Evolutionary conservation across 805 yeast genomes (phyloP).

Genomic region (Grigorovia yakushimaensis): DNA sequence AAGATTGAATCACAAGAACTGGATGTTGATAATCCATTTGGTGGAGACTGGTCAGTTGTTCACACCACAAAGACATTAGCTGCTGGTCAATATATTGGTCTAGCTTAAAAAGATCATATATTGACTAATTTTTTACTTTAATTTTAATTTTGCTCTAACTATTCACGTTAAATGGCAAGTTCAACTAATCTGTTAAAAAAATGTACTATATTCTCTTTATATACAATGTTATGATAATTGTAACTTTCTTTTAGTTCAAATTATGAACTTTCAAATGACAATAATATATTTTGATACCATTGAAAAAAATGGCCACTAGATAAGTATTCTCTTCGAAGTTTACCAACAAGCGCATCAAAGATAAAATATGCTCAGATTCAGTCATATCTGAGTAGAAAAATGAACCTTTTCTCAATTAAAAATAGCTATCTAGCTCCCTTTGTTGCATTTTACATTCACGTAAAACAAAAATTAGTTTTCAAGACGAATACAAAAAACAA

Average conservation of each 20-base stretch:
- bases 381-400: too few relatives aligned
- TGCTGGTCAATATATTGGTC: conserved; percentile 32
- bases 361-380: too few relatives aligned
- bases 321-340: background rate
- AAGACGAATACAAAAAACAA: too few relatives aligned
- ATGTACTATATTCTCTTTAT: background rate
- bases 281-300: too few relatives aligned
- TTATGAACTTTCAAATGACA: background rate
- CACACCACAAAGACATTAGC: conserved; percentile 28
- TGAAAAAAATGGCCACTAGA: background rate
- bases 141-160: background rate
- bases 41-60: conserved; percentile 29
- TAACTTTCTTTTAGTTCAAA: background rate
- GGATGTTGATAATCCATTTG: conserved; percentile 33
- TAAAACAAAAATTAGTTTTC: too few relatives aligned
- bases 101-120: conserved; percentile 10
- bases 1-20: conserved; percentile 31
- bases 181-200: background rate
- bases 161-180: too few relatives aligned
- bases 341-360: too few relatives aligned
- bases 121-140: background rate
- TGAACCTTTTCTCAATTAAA: too few relatives aligned
- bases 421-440: too few relatives aligned
- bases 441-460: too few relatives aligned
- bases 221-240: background rate